A percentile compares a stretch with the other conserved stretches of the same genome.
Conservation (phyloP, 257 asterid species). For the Plantago elongata region DNA sequence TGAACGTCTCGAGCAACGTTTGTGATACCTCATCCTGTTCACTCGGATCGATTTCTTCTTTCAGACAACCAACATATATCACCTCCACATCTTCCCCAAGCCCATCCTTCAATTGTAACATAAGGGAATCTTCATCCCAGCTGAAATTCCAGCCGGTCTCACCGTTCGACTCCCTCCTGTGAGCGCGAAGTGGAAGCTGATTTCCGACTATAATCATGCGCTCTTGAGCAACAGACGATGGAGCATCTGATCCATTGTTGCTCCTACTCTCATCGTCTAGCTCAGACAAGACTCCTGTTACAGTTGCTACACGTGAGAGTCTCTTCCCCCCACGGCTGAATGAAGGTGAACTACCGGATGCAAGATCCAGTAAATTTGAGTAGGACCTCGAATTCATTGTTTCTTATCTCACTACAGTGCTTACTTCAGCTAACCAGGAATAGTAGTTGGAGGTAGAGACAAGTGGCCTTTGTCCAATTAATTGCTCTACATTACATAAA, state of each 20-base stretch:
- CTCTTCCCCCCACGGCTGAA: constrained; percentile 55
- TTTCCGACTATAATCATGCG: constrained; percentile 75
- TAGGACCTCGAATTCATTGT: constrained; percentile 77
- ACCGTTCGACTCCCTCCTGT: constrained; percentile 37
- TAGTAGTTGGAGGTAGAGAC: not conserved
- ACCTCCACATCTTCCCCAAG: constrained; percentile 80
- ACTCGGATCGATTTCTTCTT: constrained; percentile 54
- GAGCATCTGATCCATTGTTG: constrained; percentile 62
- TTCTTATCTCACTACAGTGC: not conserved
- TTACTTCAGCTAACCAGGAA: constrained; percentile 5
- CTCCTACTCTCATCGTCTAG: constrained; percentile 73
- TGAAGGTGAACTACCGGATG: constrained; percentile 54
- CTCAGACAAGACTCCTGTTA: constrained; percentile 71
- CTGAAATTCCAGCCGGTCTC: constrained; percentile 57
- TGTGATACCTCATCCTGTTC: constrained; percentile 83
- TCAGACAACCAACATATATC: constrained; percentile 66
- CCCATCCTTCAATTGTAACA: constrained; percentile 78
- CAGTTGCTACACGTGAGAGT: constrained; percentile 64
- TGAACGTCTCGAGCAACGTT: constrained; percentile 67
- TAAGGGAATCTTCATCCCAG: constrained; percentile 90
- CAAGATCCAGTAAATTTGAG: constrained; percentile 76
- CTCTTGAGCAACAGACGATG: constrained; percentile 67
- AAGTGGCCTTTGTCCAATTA: constrained; percentile 9
- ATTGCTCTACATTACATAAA: constrained; percentile 16
- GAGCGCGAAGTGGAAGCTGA: constrained; percentile 73